These are phyloP conservation scores for Fusarium brevicatenulatum DNA, from an alignment of 2,329 filamentous ascomycete genomes.

Conservation along the genomic window DNA sequence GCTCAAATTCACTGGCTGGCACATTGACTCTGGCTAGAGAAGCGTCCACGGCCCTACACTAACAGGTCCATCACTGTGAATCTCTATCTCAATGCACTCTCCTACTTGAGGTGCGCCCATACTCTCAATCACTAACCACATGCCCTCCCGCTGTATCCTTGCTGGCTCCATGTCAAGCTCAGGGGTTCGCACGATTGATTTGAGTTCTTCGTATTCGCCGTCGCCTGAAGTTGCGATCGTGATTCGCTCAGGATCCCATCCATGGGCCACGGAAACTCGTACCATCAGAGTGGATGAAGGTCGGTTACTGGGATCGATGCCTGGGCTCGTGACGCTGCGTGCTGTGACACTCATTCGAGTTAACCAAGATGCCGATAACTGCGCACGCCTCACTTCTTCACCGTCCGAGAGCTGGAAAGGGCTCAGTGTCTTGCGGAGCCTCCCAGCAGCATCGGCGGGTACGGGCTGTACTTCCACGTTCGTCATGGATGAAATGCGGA, in stretches of 20 bases:
- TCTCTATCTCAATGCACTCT: constrained; percentile 62
- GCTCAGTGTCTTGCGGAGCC: constrained; percentile 69
- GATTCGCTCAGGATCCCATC: constrained; percentile 74
- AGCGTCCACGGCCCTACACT: constrained; percentile 57
- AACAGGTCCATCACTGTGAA: constrained; percentile 61
- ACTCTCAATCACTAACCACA: constrained; percentile 86
- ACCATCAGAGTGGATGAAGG: constrained; percentile 64
- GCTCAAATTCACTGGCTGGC: not conserved
- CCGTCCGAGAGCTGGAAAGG: constrained; percentile 62
- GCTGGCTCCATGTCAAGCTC: constrained; percentile 80
- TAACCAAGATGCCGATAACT: constrained; percentile 58
- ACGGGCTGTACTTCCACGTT: constrained; percentile 69
- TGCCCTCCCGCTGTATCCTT: constrained; percentile 63
- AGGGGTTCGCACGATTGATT: constrained; percentile 72
- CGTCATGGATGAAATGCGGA: constrained; percentile 75
- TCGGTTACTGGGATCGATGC: constrained; percentile 18
- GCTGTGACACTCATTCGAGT: constrained; percentile 61
- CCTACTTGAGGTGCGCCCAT: constrained; percentile 65
- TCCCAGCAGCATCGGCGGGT: constrained; percentile 78
- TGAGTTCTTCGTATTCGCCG: constrained; percentile 79
- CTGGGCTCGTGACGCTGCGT: constrained; percentile 45
- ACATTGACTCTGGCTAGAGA: constrained; percentile 13
- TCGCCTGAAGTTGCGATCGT: constrained; percentile 73
- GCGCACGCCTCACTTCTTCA: constrained; percentile 53
- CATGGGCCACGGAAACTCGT: constrained; percentile 77